phyloP scores from a whole-genome alignment of 1,284 basidiomycete genomes.

The Fomes fomentarius region DNA sequence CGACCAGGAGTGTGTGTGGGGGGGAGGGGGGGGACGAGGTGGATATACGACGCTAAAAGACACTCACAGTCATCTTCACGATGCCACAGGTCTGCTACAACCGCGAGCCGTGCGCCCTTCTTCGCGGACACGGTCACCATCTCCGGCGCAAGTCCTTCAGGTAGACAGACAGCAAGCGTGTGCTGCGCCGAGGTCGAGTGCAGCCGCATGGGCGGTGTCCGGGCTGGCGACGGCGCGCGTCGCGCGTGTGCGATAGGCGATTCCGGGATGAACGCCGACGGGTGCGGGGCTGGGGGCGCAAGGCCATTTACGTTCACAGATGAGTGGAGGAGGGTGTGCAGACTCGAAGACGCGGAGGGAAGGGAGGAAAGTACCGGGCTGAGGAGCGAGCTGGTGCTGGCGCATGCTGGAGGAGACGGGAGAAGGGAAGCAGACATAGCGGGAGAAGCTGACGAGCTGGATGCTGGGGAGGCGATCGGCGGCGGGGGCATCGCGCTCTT shows the following conservation, averaged over 20 bases:
- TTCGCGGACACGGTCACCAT: conserved; percentile 36
- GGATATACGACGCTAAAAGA: not conserved
- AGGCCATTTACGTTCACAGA: conserved; percentile 5
- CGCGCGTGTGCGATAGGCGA: conserved; percentile 24
- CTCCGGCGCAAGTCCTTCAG: conserved; percentile 30
- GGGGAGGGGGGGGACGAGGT: not conserved
- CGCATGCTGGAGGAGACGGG: not conserved
- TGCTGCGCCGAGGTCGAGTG: conserved; percentile 32
- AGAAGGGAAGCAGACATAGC: not conserved
- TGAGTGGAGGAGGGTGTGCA: not conserved
- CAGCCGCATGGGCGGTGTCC: conserved; percentile 22
- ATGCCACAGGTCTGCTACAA: conserved; percentile 36
- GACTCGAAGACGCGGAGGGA: not conserved
- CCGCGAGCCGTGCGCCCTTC: conserved; percentile 30
- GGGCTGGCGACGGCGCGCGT: conserved; percentile 19
- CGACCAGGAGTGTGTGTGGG: not conserved
- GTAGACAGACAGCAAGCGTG: conserved; percentile 30
- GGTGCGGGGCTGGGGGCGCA: conserved; percentile 7
- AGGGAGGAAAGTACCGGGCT: conserved; percentile 3
- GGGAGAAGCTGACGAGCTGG: not conserved
- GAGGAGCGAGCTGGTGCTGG: not conserved
- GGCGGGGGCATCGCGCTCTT: conserved; percentile 5
- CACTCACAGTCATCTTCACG: conserved; percentile 32
- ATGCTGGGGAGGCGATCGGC: not conserved
- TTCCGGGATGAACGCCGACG: conserved; percentile 15